Percentiles rank a stretch among this genome's conserved stretches.
These are phyloP conservation scores for Westerdykella aurantiaca DNA, from an alignment of 2,329 filamentous ascomycete genomes.

Conservation along the genomic window DNA sequence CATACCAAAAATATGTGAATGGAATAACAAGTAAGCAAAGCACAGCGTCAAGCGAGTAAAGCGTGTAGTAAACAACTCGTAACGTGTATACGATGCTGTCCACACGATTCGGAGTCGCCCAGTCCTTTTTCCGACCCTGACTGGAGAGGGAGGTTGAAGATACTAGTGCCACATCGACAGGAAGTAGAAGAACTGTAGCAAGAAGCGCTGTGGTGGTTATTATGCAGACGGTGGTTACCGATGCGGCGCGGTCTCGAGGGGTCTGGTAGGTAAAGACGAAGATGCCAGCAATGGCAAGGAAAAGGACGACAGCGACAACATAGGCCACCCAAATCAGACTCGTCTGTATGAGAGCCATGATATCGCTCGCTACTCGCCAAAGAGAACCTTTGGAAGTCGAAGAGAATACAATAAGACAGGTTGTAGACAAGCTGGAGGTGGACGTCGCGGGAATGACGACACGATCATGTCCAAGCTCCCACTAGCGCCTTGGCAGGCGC, in stretches of 20 bases:
- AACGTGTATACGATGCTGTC: constrained; percentile 73
- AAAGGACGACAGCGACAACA: constrained; percentile 69
- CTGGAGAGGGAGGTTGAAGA: constrained; percentile 76
- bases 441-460: constrained; percentile 1
- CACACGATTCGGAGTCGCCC: constrained; percentile 80
- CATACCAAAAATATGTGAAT: constrained; percentile 97
- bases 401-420: neutral
- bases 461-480: constrained; percentile 6
- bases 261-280: constrained; percentile 92
- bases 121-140: constrained; percentile 81
- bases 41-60: constrained; percentile 87
- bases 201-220: constrained; percentile 81
- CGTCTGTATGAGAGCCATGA: constrained; percentile 70
- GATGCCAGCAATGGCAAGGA: constrained; percentile 70
- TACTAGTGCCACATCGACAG: constrained; percentile 91
- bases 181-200: constrained; percentile 85
- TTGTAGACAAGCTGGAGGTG: constrained; percentile 1
- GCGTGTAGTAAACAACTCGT: constrained; percentile 82
- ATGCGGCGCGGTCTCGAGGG: constrained; percentile 74
- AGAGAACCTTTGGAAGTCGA: neutral
- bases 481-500: constrained; percentile 7
- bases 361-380: neutral
- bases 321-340: constrained; percentile 95
- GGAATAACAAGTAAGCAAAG: constrained; percentile 86
- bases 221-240: constrained; percentile 79